phyloP scores from a whole-genome alignment of 179 eudicot species.

The Sideroxylon spinosum region DNA sequence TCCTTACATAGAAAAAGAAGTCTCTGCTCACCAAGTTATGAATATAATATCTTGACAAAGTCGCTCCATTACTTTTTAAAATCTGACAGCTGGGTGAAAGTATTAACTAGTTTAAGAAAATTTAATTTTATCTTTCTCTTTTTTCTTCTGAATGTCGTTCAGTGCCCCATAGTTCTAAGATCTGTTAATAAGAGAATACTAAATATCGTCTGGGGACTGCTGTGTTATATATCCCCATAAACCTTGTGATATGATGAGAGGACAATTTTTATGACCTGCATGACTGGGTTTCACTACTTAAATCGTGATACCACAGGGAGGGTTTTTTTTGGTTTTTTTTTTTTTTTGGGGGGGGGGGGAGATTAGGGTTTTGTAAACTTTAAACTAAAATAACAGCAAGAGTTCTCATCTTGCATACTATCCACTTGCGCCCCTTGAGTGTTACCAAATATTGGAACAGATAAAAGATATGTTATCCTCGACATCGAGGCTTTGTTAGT shows the following conservation, averaged over 20 bases:
- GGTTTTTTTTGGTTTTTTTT: too few species aligned
- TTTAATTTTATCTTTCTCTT: background rate
- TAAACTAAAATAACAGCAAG: background rate
- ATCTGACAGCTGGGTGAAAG: conserved; percentile 2
- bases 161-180: background rate
- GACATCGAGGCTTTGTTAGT: background rate
- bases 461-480: background rate
- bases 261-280: background rate
- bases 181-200: background rate
- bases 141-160: background rate
- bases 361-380: background rate
- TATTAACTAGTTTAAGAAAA: background rate
- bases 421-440: background rate
- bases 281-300: background rate
- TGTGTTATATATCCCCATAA: background rate
- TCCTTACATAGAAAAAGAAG: background rate
- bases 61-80: background rate
- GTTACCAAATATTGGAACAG: background rate
- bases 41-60: background rate
- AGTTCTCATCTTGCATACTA: too few species aligned
- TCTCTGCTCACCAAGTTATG: background rate
- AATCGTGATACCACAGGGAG: background rate
- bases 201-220: background rate
- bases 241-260: conserved; percentile 4
- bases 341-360: background rate